Evolutionary conservation across 148 eudicot species (phyloP).

Genomic region (Nepenthes gracilis): DNA sequence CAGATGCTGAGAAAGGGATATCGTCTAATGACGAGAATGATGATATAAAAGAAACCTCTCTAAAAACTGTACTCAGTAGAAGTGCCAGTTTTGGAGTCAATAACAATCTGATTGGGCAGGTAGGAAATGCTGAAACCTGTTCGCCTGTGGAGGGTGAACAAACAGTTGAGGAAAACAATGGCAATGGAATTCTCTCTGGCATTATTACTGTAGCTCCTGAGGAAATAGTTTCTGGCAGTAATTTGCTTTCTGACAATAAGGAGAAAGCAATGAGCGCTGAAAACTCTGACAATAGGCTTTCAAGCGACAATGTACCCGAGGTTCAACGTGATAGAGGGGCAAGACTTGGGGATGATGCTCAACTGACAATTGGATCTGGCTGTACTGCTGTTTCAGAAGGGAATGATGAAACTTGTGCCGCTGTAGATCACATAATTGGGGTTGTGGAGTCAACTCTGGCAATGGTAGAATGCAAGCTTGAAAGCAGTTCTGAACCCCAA

Average conservation of each 20-base stretch:
- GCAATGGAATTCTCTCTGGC: constrained; percentile 3
- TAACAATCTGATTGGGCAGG: constrained; percentile 9
- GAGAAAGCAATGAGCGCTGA: constrained; percentile 11
- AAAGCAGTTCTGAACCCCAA: constrained; percentile 16
- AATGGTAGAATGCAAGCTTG: constrained; percentile 9
- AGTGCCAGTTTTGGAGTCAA: constrained; percentile 10
- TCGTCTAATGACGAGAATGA: constrained; percentile 16
- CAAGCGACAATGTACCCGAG: constrained; percentile 4
- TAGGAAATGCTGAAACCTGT: constrained; percentile 14
- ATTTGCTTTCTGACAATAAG: constrained; percentile 16
- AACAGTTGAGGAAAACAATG: constrained; percentile 12
- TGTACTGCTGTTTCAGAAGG: constrained; percentile 10
- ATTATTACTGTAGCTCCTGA: constrained; percentile 9
- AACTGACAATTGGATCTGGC: constrained; percentile 16
- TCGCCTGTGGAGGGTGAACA: constrained; percentile 12
- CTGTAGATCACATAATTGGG: constrained; percentile 5
- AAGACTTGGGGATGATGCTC: constrained; percentile 15
- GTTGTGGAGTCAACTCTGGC: constrained; percentile 9
- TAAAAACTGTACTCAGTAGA: constrained; percentile 11
- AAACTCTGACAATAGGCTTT: constrained; percentile 11
- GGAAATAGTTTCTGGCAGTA: constrained; percentile 14
- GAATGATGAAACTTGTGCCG: constrained; percentile 9
- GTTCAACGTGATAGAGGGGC: constrained; percentile 12
- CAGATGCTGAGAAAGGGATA: constrained; percentile 21
- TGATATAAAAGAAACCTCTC: constrained; percentile 12